phyloP scores from a whole-genome alignment of 1,284 basidiomycete genomes.

The Singerocomus inundabilis region DNA sequence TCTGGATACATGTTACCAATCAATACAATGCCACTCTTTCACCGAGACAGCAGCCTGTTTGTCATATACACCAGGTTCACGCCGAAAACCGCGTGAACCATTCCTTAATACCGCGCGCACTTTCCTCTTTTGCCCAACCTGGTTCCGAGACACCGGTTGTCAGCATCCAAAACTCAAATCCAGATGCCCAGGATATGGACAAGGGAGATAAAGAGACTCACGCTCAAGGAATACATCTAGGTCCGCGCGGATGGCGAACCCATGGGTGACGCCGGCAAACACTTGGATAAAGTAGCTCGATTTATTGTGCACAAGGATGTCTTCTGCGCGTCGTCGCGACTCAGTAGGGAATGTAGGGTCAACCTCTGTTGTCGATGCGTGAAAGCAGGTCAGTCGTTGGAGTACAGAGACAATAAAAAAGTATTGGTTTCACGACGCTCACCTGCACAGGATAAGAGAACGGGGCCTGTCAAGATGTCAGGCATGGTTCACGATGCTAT shows the following conservation, averaged over 20 bases:
- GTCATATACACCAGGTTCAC: conserved; percentile 1
- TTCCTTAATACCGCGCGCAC: conserved; percentile 42
- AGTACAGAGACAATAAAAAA: too few relatives aligned
- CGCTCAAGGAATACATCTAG: conserved; percentile 21
- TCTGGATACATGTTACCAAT: not conserved
- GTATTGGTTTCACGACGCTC: not conserved
- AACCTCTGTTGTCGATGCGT: conserved; percentile 27
- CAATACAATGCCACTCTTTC: not conserved
- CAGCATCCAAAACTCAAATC: conserved; percentile 26
- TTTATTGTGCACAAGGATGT: conserved; percentile 26
- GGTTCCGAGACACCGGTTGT: not conserved
- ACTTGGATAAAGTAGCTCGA: conserved; percentile 30
- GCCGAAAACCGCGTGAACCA: conserved; percentile 46
- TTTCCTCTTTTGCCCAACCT: conserved; percentile 65
- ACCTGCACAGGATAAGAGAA: conserved; percentile 53
- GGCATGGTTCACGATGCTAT: not conserved
- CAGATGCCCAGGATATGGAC: not conserved
- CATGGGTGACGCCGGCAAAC: conserved; percentile 33
- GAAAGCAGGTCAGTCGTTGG: too few relatives aligned
- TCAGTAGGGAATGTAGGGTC: conserved; percentile 26
- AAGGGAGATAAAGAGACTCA: conserved; percentile 33
- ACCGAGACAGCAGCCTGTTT: not conserved
- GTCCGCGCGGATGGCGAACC: conserved; percentile 30
- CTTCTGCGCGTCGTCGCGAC: conserved; percentile 28
- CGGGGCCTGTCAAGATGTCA: conserved; percentile 38